Percentiles rank a stretch among this genome's conserved stretches.
Evolutionary conservation across 495 filamentous ascomycete species (phyloP).

Genomic region (Sordaria brevicollis): DNA sequence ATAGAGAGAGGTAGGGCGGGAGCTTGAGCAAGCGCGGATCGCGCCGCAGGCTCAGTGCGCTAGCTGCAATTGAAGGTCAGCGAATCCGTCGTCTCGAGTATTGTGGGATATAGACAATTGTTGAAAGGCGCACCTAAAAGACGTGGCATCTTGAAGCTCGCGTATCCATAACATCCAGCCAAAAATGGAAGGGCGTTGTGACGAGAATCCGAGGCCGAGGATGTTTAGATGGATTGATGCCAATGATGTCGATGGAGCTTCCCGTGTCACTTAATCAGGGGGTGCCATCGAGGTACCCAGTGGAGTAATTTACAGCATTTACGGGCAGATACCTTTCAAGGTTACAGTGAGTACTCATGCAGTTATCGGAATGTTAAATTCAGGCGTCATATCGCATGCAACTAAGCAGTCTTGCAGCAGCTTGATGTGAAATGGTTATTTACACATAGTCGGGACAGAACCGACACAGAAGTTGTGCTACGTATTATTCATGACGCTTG

Average conservation of each 20-base stretch:
- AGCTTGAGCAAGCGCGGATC: slow-evolving; percentile 61
- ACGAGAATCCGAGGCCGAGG: not conserved
- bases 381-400: not conserved
- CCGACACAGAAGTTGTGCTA: not conserved
- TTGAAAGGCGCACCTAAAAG: slow-evolving; percentile 13
- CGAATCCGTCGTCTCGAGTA: not conserved
- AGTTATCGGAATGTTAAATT: not conserved
- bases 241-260: not conserved
- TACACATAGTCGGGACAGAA: too few species aligned
- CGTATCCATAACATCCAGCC: not conserved
- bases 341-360: not conserved
- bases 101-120: not conserved
- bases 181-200: not conserved
- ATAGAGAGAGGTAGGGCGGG: slow-evolving; percentile 71
- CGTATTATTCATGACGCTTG: not conserved
- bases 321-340: not conserved
- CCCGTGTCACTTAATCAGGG: not conserved
- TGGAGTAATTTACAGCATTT: not conserved
- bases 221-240: not conserved
- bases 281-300: not conserved
- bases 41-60: slow-evolving; percentile 44
- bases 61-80: slow-evolving; percentile 26
- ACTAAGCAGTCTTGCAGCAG: not conserved
- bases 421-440: not conserved
- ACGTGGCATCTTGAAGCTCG: slow-evolving; percentile 21